These are phyloP conservation scores for Leccinum fibrillosum DNA, from an alignment of 768 basidiomycete species.

Conservation along the genomic window DNA sequence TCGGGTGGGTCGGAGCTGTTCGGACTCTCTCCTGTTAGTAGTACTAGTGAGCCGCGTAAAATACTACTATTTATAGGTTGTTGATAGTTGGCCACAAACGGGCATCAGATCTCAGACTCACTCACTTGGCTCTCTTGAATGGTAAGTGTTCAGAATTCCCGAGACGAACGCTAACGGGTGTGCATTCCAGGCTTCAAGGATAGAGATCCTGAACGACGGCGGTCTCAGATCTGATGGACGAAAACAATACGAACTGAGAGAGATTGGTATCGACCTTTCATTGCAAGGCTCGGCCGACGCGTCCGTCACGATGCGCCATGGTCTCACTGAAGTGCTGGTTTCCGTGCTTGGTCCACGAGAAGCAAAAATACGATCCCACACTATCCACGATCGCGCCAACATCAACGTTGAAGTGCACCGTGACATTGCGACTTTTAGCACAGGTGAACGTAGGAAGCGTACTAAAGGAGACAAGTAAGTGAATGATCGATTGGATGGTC, in stretches of 20 bases:
- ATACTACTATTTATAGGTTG: too few species aligned
- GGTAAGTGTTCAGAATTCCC: neutral
- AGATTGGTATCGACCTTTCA: constrained; percentile 73
- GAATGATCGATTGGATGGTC: neutral
- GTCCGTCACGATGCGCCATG: constrained; percentile 79
- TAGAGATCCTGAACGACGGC: constrained; percentile 81
- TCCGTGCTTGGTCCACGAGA: constrained; percentile 93
- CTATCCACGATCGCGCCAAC: constrained; percentile 81
- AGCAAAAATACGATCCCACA: constrained; percentile 73
- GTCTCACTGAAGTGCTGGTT: constrained; percentile 83
- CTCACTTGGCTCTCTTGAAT: neutral
- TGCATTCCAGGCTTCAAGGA: constrained; percentile 40
- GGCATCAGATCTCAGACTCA: neutral
- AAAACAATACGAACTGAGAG: constrained; percentile 87
- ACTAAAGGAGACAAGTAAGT: constrained; percentile 85
- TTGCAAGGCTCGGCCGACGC: constrained; percentile 81
- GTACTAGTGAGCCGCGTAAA: too few species aligned
- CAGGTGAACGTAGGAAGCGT: constrained; percentile 73
- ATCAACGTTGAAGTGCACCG: constrained; percentile 89
- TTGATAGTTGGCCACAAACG: neutral
- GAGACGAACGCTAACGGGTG: neutral
- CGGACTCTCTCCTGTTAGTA: neutral
- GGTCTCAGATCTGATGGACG: constrained; percentile 91
- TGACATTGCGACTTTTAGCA: constrained; percentile 85
- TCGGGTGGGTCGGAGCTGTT: neutral